Conservation (phyloP, 139 green algal species). For the Pedinophyceae sp. region DNA sequence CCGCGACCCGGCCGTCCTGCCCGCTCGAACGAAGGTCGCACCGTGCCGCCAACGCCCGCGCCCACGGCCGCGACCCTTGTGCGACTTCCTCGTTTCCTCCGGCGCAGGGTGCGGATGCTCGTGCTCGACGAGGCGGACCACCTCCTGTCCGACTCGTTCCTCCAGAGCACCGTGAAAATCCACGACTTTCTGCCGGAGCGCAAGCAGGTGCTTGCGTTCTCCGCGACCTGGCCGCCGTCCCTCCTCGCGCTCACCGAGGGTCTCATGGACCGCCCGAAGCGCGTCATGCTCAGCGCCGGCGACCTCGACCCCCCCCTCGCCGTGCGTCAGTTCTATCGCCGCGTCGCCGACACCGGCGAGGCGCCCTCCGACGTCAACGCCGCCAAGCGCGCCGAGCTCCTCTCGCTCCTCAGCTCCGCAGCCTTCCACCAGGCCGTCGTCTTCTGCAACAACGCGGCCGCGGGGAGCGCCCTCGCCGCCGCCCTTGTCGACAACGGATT, state of each 20-base stretch:
- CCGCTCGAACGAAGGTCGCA: no score
- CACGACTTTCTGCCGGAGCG: slow-evolving; percentile 26
- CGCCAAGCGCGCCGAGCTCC: slow-evolving; percentile 23
- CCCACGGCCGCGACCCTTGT: no score
- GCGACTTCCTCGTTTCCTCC: no score
- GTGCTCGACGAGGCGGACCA: slow-evolving; percentile 72
- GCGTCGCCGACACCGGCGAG: slow-evolving; percentile 10
- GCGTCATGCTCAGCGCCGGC: slow-evolving; percentile 45
- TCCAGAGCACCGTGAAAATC: slow-evolving; percentile 22
- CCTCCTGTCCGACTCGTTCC: slow-evolving; percentile 40
- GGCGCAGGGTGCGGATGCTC: slow-evolving; percentile 20
- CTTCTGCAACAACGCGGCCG: slow-evolving; percentile 51
- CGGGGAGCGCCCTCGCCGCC: slow-evolving; percentile 25
- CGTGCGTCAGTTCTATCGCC: slow-evolving; percentile 42
- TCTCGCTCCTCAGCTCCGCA: slow-evolving; percentile 12
- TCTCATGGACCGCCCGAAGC: slow-evolving; percentile 31
- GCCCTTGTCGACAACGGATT: slow-evolving; percentile 33
- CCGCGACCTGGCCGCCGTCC: slow-evolving; percentile 43
- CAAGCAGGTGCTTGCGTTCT: slow-evolving; percentile 57
- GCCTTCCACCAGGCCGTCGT: slow-evolving; percentile 60
- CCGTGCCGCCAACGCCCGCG: no score
- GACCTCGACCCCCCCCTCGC: slow-evolving; percentile 23
- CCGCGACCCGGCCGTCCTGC: no score
- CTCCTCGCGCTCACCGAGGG: slow-evolving; percentile 32
- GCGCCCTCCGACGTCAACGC: slow-evolving; percentile 12